Evolutionary conservation across 73 alveolate species (phyloP), one percentile per base, ranked within the genome.

Genomic region (Blepharisma japonicum): DNA sequence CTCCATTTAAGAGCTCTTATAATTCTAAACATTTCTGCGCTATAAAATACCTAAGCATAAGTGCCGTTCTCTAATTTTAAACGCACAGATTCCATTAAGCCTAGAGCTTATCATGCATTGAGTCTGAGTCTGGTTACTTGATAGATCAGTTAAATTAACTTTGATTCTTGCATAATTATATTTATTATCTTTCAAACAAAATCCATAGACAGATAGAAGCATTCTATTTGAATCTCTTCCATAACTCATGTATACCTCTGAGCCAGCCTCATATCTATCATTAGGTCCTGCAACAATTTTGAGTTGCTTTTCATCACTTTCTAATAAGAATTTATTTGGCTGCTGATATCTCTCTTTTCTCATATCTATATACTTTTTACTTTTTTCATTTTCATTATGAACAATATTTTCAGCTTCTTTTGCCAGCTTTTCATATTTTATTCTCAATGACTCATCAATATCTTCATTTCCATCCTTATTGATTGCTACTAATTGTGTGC

Each of bases 141-240:
- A 25, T 39, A 20, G 14, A 61, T 61, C 74, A 20, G 42, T 32
- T 32, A 61, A 61, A 20, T n/a, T 14, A 2, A 25, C 47, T 18
- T 18, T 25, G 47, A 61, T 25, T 25, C 74, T 14, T 14, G 74
- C 74, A 61, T 20, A 61, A 25, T 61, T 25, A 25, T 61, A 61
- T 2, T 14, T 18, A 61, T 61, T 61, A 25, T 61, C 46, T 61
- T 61, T 25, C 47, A 61, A 61, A 20, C 48, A 14, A 25, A 70
- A 70, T n/a, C 80, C 80, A 70, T 70, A 70, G 21, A 20, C 27
- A 7, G 42, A 7, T n/a, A 70, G 4, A 9, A 70, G 66, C 56
- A 0, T 70, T n/a, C 6, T 70, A 5, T 70, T 70, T n/a, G 80
- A 70, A 45, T 70, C 11, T 45, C 66, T 70, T 70, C 80, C 80